Evolutionary conservation across 306 rosid species (phyloP).

Genomic region (Morella rubra): DNA sequence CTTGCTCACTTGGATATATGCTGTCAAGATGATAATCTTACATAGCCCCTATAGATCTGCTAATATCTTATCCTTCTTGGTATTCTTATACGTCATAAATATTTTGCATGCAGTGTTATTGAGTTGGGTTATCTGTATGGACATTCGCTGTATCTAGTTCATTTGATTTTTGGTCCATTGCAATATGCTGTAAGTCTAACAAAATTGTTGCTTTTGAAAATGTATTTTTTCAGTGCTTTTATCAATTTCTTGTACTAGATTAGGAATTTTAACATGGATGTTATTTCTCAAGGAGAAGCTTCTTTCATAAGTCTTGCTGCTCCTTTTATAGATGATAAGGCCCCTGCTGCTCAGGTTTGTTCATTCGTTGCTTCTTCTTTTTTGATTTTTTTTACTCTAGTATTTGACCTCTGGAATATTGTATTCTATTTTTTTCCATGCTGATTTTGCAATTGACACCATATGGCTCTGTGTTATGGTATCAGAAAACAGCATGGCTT

Average conservation of each 20-base stretch:
- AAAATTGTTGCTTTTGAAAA: neutral
- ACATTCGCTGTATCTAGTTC: constrained; percentile 70
- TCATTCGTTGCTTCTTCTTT: constrained; percentile 1
- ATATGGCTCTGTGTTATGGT: constrained; percentile 25
- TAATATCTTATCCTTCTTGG: neutral
- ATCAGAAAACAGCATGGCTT: constrained; percentile 95
- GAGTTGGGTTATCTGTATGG: constrained; percentile 95
- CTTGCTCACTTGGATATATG: neutral
- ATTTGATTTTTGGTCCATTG: constrained; percentile 83
- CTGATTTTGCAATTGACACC: constrained; percentile 20
- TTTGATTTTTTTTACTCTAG: neutral
- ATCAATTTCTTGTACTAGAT: constrained; percentile 25
- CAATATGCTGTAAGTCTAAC: constrained; percentile 64
- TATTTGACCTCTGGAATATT: constrained; percentile 13
- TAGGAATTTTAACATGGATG: constrained; percentile 16
- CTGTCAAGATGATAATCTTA: neutral
- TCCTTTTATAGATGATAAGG: constrained; percentile 95
- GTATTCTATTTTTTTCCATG: constrained; percentile 18
- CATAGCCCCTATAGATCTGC: neutral
- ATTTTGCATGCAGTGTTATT: constrained; percentile 67
- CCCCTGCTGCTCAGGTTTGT: constrained; percentile 77
- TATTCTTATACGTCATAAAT: constrained; percentile 17
- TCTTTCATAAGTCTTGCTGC: constrained; percentile 98
- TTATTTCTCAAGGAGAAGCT: constrained; percentile 76
- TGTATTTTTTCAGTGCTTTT: constrained; percentile 14